These are phyloP conservation scores for Stygiomarasmius scandens DNA, from an alignment of 1,284 basidiomycete species.

Conservation along the genomic window DNA sequence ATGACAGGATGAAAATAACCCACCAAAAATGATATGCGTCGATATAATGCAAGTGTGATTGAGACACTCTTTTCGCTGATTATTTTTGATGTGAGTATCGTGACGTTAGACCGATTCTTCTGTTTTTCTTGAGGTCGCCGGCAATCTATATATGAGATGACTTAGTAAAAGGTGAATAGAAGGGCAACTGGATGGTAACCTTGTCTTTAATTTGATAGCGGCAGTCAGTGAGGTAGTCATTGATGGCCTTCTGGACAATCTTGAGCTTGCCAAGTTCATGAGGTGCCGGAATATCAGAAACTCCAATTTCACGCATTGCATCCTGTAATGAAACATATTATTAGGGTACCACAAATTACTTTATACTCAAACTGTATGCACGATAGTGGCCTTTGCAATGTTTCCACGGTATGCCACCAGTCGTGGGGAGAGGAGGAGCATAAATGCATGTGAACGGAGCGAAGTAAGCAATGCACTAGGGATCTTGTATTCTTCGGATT, in stretches of 20 bases:
- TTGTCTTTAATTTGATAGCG: not conserved
- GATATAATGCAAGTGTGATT: not conserved
- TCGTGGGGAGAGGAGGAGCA: not conserved
- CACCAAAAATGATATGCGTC: not conserved
- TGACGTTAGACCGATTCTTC: not conserved
- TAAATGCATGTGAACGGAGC: not conserved
- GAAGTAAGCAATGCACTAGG: no score
- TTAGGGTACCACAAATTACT: no score
- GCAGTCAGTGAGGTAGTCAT: not conserved
- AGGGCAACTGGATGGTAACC: not conserved
- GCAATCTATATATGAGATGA: not conserved
- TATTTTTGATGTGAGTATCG: not conserved
- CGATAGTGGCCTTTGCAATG: not conserved
- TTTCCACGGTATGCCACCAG: not conserved
- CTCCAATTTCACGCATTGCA: not conserved
- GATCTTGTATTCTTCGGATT: no score
- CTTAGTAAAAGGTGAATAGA: not conserved
- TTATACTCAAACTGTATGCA: not conserved
- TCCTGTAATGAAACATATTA: not conserved
- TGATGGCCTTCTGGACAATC: not conserved
- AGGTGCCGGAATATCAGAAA: not conserved
- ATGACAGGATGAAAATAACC: not conserved
- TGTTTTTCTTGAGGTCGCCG: not conserved
- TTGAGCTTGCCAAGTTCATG: not conserved
- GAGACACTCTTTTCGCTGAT: not conserved